Conservation (phyloP, 352 stramenopile genomes). For the Phytopythium boreale region DNA sequence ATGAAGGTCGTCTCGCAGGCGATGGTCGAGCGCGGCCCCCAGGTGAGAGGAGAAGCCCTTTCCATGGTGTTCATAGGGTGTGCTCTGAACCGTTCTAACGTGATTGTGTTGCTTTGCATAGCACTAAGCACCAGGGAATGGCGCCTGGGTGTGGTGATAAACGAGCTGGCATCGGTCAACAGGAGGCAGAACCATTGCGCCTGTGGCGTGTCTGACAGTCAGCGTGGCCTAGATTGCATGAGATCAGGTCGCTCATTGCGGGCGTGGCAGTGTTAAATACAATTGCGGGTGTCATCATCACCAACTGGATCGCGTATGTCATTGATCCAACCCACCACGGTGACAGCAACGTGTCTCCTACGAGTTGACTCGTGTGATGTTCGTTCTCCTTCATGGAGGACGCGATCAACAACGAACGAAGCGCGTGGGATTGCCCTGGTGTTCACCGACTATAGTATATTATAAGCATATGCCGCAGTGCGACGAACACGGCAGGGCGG, state of each 20-base stretch:
- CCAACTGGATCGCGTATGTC: not conserved
- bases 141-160: not conserved
- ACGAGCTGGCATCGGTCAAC: not conserved
- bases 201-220: not conserved
- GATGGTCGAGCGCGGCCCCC: conserved; percentile 69
- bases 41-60: conserved; percentile 23
- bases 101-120: not conserved
- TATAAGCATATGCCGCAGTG: conserved; percentile 5
- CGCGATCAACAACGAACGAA: not conserved
- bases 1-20: conserved; percentile 88
- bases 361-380: too few species aligned
- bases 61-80: too few species aligned
- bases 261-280: not conserved
- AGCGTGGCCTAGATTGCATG: not conserved
- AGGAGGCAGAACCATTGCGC: not conserved
- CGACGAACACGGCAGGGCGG: conserved; percentile 2
- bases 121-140: not conserved
- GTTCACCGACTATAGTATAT: conserved; percentile 9
- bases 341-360: too few species aligned
- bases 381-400: not conserved
- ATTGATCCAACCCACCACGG: too few species aligned
- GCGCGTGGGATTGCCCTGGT: not conserved
- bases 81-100: too few species aligned
- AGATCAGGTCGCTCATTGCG: not conserved
- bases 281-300: not conserved